Evolutionary conservation across 2,329 filamentous ascomycete species (phyloP).

Genomic region (Diaporthe vaccinii): DNA sequence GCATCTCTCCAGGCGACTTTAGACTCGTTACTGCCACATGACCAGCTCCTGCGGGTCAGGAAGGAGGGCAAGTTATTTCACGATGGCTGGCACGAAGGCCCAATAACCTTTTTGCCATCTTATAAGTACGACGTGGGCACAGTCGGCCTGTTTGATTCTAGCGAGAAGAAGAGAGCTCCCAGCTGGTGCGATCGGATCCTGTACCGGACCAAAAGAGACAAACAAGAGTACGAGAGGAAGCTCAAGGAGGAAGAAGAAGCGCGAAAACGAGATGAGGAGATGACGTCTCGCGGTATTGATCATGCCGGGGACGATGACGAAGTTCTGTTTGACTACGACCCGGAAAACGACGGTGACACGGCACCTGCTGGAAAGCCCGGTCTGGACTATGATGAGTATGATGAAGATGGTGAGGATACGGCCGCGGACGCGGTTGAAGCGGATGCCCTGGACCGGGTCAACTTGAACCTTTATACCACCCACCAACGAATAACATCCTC

Average conservation of each 20-base stretch:
- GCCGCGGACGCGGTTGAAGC: slow-evolving; percentile 69
- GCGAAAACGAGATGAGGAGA: slow-evolving; percentile 83
- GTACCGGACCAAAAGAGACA: slow-evolving; percentile 82
- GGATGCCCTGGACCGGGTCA: slow-evolving; percentile 67
- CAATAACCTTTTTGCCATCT: slow-evolving; percentile 89
- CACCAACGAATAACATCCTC: slow-evolving; percentile 93
- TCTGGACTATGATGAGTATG: slow-evolving; percentile 73
- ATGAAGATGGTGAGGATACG: slow-evolving; percentile 60
- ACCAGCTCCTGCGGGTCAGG: slow-evolving; percentile 85
- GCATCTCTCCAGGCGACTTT: slow-evolving; percentile 90
- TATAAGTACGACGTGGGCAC: slow-evolving; percentile 99
- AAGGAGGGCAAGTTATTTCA: slow-evolving; percentile 84
- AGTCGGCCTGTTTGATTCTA: slow-evolving; percentile 91
- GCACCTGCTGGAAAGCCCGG: slow-evolving; percentile 52
- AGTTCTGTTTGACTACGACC: slow-evolving; percentile 91
- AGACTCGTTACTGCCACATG: slow-evolving; percentile 87
- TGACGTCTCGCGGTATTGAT: slow-evolving; percentile 84
- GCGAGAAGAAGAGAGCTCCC: slow-evolving; percentile 91
- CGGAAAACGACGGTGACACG: slow-evolving; percentile 77
- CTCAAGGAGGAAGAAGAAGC: slow-evolving; percentile 75
- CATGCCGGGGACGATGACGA: slow-evolving; percentile 81
- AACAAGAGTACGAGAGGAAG: slow-evolving; percentile 73
- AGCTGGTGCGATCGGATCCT: slow-evolving; percentile 98
- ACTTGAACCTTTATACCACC: slow-evolving; percentile 80
- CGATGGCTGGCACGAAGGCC: slow-evolving; percentile 92